Evolutionary conservation across 208 protist species (phyloP), one percentile per base, ranked within the genome.

Genomic region (Crithidia acanthocephali): DNA sequence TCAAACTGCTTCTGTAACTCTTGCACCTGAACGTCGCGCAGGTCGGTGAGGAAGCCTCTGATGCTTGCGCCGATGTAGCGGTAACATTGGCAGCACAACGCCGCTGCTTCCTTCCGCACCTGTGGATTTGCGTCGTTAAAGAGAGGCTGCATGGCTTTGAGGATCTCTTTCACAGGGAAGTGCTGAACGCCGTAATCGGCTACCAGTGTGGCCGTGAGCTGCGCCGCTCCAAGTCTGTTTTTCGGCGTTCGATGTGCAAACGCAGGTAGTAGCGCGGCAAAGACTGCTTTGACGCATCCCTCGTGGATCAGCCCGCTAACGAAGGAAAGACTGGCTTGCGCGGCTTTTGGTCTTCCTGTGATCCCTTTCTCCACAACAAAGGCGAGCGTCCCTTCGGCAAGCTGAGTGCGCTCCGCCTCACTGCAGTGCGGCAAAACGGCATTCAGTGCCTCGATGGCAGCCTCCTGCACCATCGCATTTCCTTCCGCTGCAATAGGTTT

Each of bases 51-150:
- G 63, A 83, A 92, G 7, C 74, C 65, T 44, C 91, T 90, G 61
- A 97, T 91, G 44, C 50, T 75, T 18, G 74, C 71, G 25, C 92
- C 92, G 63, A 95, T 85, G 72, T 86, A 94, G 56, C 79, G 83
- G 75, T 97, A 97, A 62, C 88, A 95, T 62, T 94, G 82, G 59
- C 92, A 94, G 68, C 85, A 97, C 25, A 96, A 52, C 7, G 58
- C 33, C 1, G 68, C 52, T 6, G 87, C 92, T 52, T 94, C 89
- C 44, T 93, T 93, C 0, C 92, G 79, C 10, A 97, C 88, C 42
- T 92, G 84, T 5, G 84, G 66, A 40, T 90, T 93, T 1, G 85
- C 75, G 40, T 97, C 92, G 69, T 87, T 93, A 63, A 97, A 97
- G 13, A 94, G 79, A 9, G 86, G 86, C 45, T 90, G 87, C 80